Evolutionary conservation across 371 early-diverging fungal genomes (phyloP).

Genomic region (Vairimorpha ceranae): DNA sequence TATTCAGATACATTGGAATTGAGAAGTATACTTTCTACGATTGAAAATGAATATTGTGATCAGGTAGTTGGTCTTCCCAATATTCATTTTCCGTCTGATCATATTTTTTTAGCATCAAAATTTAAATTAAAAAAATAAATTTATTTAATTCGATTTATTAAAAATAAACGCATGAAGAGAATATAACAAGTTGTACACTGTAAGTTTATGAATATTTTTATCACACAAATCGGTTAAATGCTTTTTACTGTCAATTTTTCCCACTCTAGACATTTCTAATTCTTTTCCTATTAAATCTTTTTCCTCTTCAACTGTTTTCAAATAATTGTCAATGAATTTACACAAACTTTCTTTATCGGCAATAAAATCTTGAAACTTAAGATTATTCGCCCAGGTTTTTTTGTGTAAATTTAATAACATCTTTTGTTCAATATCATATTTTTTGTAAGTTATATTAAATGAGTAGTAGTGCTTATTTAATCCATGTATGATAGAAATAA

Average conservation of each 20-base stretch:
- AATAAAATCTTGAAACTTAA: conserved; percentile 74
- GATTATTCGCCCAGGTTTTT: conserved; percentile 94
- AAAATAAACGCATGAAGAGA: conserved; percentile 58
- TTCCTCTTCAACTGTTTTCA: conserved; percentile 56
- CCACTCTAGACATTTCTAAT: conserved; percentile 55
- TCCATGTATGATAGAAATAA: conserved; percentile 91
- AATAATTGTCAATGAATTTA: conserved; percentile 48
- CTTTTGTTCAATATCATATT: conserved; percentile 93
- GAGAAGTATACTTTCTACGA: conserved; percentile 73
- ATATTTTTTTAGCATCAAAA: conserved; percentile 61
- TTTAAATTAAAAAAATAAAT: conserved; percentile 27
- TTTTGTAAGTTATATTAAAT: conserved; percentile 93
- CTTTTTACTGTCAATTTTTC: conserved; percentile 60
- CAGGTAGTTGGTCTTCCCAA: conserved; percentile 82
- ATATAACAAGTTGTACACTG: conserved; percentile 58
- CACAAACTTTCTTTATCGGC: conserved; percentile 67
- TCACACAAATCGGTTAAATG: conserved; percentile 55
- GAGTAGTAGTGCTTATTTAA: conserved; percentile 98
- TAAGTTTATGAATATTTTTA: conserved; percentile 51
- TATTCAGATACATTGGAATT: conserved; percentile 70
- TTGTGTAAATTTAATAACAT: conserved; percentile 96
- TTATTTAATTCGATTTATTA: conserved; percentile 29
- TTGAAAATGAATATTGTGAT: conserved; percentile 73
- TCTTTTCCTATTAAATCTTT: conserved; percentile 51
- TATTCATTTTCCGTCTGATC: conserved; percentile 79